Evolutionary conservation across 2,329 filamentous ascomycete genomes (phyloP), one percentile per base, ranked within the genome.

Genomic region (Xylaria hypoxylon): DNA sequence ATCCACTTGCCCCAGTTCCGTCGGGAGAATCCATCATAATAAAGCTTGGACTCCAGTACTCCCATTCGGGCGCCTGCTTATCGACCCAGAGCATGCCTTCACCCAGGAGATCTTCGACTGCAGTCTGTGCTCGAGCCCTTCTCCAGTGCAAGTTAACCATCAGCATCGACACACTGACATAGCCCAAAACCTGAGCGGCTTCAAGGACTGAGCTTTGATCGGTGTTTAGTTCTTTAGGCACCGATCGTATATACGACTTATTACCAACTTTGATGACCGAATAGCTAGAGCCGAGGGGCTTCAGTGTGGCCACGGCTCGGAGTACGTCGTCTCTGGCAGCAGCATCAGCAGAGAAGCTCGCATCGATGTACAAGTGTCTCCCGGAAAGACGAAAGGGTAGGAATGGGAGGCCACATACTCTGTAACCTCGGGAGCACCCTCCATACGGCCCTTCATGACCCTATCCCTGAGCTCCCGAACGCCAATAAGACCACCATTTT

Each of bases 81-180:
- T 99, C 96, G 5, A 98, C 89, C 96, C 96, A 99, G 15, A 99
- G 88, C 83, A 99, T 87, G 59, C 94, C 93, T 74, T 96, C 93
- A 0, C 90, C 89, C 58, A 98, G 85, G 38, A 99, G 82, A 79
- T 99, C 96, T 68, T 97, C 93, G 58, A 98, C 86, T 1, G 95
- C 94, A 0, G 96, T 97, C 77, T 91, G 87, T n/a, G 93, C 92
- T 70, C 96, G 86, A 5, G 94, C 92, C 50, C 88, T 84, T 71
- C 95, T 90, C 96, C 96, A 99, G 17, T 85, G 86, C 31, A 99
- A 80, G 77, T 99, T 99, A 57, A 91, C 81, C 80, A 92, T 90
- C 61, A 99, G 81, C 92, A 98, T 96, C 0, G 91, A 92, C 17
- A 97, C 88, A 64, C 91, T 97, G 58, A 98, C 92, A 76, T 93